These are phyloP conservation scores for Knufia petricola DNA, from an alignment of 2,329 filamentous ascomycete species.

Conservation along the genomic window DNA sequence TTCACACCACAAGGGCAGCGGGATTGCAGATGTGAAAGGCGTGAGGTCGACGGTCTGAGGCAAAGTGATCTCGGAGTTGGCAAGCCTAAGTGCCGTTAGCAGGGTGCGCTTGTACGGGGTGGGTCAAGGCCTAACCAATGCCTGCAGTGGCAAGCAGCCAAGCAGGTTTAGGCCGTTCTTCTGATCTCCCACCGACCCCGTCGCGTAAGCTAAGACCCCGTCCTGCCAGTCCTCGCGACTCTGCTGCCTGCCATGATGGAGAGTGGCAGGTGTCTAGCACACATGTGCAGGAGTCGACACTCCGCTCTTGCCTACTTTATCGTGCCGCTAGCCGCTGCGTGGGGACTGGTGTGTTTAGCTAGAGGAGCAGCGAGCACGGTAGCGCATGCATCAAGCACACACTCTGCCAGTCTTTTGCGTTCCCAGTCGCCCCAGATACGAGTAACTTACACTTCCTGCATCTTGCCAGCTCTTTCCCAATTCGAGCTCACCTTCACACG, in stretches of 20 bases:
- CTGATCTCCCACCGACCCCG: slow-evolving; percentile 1
- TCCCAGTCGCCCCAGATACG: neutral
- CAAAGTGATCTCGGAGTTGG: neutral
- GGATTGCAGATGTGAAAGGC: neutral
- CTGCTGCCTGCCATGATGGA: neutral
- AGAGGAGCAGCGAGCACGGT: neutral
- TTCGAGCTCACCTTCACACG: neutral
- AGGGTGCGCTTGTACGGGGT: neutral
- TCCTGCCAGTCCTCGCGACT: neutral
- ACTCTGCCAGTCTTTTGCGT: neutral
- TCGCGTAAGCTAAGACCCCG: neutral
- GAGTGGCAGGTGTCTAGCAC: neutral
- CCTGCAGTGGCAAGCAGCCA: neutral
- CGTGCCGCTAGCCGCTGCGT: slow-evolving; percentile 5
- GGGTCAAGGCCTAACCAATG: neutral
- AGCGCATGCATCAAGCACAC: neutral
- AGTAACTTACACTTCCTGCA: too few relatives aligned
- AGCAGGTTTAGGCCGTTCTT: neutral
- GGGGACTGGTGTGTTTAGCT: neutral
- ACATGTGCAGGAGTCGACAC: neutral
- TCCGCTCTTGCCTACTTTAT: neutral
- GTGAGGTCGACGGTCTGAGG: neutral
- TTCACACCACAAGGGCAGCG: too few relatives aligned
- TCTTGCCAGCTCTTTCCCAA: neutral
- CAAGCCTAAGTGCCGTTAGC: neutral